Percentiles rank a stretch among this genome's conserved stretches.
These are phyloP conservation scores for Coemansia sp. DNA, from an alignment of 192 early-diverging fungal species.

Conservation along the genomic window DNA sequence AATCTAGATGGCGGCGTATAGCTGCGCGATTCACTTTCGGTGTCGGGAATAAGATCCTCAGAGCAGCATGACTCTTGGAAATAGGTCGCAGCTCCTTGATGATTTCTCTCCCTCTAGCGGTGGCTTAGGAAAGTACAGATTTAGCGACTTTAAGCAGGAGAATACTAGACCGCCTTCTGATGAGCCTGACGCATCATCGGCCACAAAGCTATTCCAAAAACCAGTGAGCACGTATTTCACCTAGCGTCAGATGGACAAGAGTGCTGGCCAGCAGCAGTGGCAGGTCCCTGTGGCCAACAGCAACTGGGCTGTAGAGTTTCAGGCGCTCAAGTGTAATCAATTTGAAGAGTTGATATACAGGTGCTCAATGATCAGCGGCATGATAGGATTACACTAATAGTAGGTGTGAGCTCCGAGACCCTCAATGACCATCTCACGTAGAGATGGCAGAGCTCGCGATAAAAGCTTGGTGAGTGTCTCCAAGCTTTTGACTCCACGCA, in stretches of 20 bases:
- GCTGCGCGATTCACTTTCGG: not conserved
- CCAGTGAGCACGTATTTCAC: not conserved
- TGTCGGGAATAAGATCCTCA: not conserved
- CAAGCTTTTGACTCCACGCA: not conserved
- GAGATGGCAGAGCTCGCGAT: constrained; percentile 1
- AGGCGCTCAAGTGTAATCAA: not conserved
- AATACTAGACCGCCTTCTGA: not conserved
- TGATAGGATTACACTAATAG: not conserved
- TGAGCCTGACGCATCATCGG: not conserved
- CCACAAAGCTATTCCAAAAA: not conserved
- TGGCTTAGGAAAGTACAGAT: not conserved
- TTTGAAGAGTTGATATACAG: not conserved
- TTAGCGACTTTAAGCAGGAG: not conserved
- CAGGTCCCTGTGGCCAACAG: not conserved
- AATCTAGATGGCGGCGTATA: not conserved
- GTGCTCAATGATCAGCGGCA: not conserved
- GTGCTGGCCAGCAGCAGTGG: not conserved
- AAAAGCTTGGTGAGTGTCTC: not conserved
- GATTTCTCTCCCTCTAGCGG: too few relatives aligned
- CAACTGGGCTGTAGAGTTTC: not conserved
- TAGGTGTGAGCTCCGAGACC: not conserved
- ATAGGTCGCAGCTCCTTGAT: not conserved
- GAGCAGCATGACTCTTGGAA: not conserved
- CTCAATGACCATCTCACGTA: not conserved
- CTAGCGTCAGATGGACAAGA: not conserved